Conservation (phyloP, 805 yeast species). For the Candida nonsorbophila region DNA sequence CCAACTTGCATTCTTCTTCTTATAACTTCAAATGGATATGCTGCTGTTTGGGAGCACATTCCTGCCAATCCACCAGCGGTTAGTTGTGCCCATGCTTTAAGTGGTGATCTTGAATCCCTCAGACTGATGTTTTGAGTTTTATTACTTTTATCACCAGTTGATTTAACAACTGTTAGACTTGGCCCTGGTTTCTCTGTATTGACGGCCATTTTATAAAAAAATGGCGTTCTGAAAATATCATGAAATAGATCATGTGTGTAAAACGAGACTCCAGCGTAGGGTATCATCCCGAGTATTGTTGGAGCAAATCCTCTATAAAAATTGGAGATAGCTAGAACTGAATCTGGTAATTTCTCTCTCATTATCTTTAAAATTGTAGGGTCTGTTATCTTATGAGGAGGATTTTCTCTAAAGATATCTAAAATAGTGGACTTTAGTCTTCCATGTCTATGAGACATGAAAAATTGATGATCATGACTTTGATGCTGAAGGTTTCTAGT, state of each 20-base stretch:
- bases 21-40: constrained; percentile 93
- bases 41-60: constrained; percentile 90
- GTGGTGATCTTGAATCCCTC: constrained; percentile 53
- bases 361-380: constrained; percentile 31
- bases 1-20: constrained; percentile 96
- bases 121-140: constrained; percentile 18
- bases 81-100: constrained; percentile 87
- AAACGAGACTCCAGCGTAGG: constrained; percentile 96
- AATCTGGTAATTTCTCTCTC: constrained; percentile 27
- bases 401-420: constrained; percentile 29
- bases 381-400: constrained; percentile 28
- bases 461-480: constrained; percentile 16
- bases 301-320: constrained; percentile 94
- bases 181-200: constrained; percentile 4
- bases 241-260: constrained; percentile 90
- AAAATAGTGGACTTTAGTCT: constrained; percentile 25
- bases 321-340: constrained; percentile 44
- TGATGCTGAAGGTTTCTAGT: constrained; percentile 41
- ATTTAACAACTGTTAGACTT: background rate
- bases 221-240: constrained; percentile 69
- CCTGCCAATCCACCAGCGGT: constrained; percentile 96
- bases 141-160: constrained; percentile 12
- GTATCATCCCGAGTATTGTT: constrained; percentile 91
- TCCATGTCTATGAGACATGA: constrained; percentile 25
- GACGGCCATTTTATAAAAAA: constrained; percentile 50